Evolutionary conservation across 2,329 filamentous ascomycete species (phyloP), one percentile per base, ranked within the genome.

Genomic region (Xylariaceae sp.): DNA sequence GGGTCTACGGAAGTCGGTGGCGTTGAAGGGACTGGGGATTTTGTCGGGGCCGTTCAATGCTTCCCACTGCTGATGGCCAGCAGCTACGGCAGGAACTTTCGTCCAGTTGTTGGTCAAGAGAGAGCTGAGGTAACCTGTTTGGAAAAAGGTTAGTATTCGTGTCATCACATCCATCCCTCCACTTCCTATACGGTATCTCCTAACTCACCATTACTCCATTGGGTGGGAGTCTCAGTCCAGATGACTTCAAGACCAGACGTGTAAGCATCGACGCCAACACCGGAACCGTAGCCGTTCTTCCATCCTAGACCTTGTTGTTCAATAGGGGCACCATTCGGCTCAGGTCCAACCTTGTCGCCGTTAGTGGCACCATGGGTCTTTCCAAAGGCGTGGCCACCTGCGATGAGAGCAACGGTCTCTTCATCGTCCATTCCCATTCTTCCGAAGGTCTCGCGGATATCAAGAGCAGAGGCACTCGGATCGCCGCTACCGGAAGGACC

Each of bases 381-480:
- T 65, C 87, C 87, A 63, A 91, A 89, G 21, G 82, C 78, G 76
- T 91, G 87, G 40, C 87, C 87, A 67, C 87, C 87, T 39, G 84
- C 84, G 67, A 91, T 91, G 42, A 91, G 75, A n/a, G 87, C 87
- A 51, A 88, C 87, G 0, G 87, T 91, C 77, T 91, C 87, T 71
- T 88, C 83, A 67, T 90, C 86, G 67, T 88, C 83, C 87, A 91
- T 91, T 55, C 83, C 87, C 87, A 91, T 91, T 68, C 86, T 86
- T 59, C 77, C 77, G 62, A 91, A 91, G 19, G 87, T 89, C 54
- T 76, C 78, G 60, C 86, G 86, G 67, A 91, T 91, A 64, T 91
- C 87, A 55, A 78, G 72, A 40, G 83, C 87, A 1, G 87, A 79
- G 16, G 84, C 84, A 37, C 84, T 70, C 18, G 86, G 84, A 66